Base-by-base conservation (phyloP, 2,329 filamentous ascomycete genomes). In the Dothideomycetes sp. region DNA sequence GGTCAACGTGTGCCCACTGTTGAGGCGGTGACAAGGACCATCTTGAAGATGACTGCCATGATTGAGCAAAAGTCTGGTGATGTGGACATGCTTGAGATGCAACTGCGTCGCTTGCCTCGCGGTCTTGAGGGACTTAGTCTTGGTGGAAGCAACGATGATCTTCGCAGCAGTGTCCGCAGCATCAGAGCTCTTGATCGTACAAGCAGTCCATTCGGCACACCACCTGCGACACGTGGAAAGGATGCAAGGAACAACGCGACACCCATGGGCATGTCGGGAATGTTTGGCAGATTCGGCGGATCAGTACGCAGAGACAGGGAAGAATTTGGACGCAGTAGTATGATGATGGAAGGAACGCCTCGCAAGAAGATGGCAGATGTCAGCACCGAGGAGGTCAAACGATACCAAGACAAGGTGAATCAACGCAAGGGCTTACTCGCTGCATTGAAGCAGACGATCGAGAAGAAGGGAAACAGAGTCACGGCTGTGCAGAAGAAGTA, bases 41-140 rank as follows among this genome's bases (percentile, higher is more conserved):
- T 98, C 49, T 70, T 71, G 44, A 94, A 91, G 56, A 88, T 98
- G 82, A 95, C 88, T 23, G 75, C 70, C 45, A 89, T 95, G 81
- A 84, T 84, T 0, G 85, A 96, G 68, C 85, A 86, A 64, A 84
- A 85, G 57, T 91, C 84, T 56, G 84, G 82, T 44, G 89, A 96
- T 53, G 79, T 98, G 38, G 86, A 94, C 58, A 77, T 94, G 5
- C 71, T 96, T 22, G 91, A 96, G 63, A 76, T 80, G 33, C 84
- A 94, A 57, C 77, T 98, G 65, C 79, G 82, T 45, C 84, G 79
- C 57, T 63, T 93, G 16, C 60, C 62, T 3, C 40, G 43, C 3
- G 58, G 57, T 6, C 43, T 56, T 12, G 53, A 51, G 3, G 49
- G 52, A 13, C 49, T 60, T 5, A 51, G 49, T 24, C 51, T 59